These are phyloP conservation scores for Hirsutella minnesotensis DNA, from an alignment of 2,329 filamentous ascomycete genomes.

Conservation along the genomic window DNA sequence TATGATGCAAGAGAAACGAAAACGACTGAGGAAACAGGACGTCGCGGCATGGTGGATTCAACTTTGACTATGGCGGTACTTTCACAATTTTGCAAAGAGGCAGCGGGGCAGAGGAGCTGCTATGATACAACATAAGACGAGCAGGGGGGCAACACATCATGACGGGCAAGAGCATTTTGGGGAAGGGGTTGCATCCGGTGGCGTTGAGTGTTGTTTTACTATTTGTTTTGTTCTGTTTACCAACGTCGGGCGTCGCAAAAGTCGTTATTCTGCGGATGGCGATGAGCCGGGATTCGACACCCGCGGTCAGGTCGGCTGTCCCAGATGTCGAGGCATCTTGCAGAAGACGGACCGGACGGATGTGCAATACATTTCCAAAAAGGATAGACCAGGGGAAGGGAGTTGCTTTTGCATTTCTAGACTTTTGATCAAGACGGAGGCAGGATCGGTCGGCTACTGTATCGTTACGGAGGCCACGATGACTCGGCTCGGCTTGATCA, in stretches of 20 bases:
- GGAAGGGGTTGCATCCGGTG: slow-evolving; percentile 24
- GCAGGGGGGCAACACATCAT: slow-evolving; percentile 17
- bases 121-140: slow-evolving; percentile 25
- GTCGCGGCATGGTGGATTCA: slow-evolving; percentile 51
- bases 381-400: slow-evolving; percentile 23
- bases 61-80: slow-evolving; percentile 61
- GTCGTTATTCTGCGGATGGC: slow-evolving; percentile 2
- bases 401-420: slow-evolving; percentile 26
- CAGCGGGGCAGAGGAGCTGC: slow-evolving; percentile 13
- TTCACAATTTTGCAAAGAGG: slow-evolving; percentile 1
- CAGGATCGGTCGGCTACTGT: slow-evolving; percentile 15
- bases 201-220: slow-evolving; percentile 19
- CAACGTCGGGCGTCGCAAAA: not conserved
- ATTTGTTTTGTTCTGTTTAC: slow-evolving; percentile 14
- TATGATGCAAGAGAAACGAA: slow-evolving; percentile 47
- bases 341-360: slow-evolving; percentile 14
- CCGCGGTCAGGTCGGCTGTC: not conserved
- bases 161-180: slow-evolving; percentile 17
- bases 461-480: slow-evolving; percentile 17
- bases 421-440: slow-evolving; percentile 26
- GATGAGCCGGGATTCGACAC: slow-evolving; percentile 1
- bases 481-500: slow-evolving; percentile 22
- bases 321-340: not conserved
- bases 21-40: slow-evolving; percentile 54
- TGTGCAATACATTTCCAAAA: slow-evolving; percentile 22